Evolutionary conservation across 331 rosid species (phyloP).

Genomic region (Rhamnella rubrinervis): DNA sequence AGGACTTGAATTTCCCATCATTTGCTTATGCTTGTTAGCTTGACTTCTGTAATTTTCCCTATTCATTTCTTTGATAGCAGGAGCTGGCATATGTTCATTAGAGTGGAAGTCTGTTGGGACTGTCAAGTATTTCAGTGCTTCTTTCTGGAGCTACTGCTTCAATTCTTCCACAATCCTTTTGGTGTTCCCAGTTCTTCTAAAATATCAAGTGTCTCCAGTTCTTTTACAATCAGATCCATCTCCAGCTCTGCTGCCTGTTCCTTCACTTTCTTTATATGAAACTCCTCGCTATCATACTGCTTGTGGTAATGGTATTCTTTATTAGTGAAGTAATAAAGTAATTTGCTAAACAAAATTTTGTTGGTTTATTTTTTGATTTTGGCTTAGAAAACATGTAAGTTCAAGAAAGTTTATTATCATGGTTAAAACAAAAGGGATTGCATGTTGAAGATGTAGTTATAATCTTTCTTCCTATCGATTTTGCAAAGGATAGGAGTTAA

Average conservation of each 20-base stretch:
- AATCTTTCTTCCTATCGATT: no score
- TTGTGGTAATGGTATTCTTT: slow-evolving; percentile 18
- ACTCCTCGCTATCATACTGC: slow-evolving; percentile 60
- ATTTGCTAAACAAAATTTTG: no score
- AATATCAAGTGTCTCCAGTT: slow-evolving; percentile 91
- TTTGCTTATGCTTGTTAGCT: slow-evolving; percentile 32
- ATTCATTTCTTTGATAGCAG: slow-evolving; percentile 54
- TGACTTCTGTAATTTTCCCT: slow-evolving; percentile 32
- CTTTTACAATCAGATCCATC: slow-evolving; percentile 93
- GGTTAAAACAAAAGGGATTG: no score
- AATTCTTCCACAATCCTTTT: slow-evolving; percentile 80
- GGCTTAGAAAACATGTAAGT: no score
- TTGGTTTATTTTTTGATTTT: no score
- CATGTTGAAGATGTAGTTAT: no score
- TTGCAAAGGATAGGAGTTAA: no score
- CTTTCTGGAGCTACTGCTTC: slow-evolving; percentile 72
- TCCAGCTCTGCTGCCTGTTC: slow-evolving; percentile 93
- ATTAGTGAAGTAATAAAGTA: slow-evolving; percentile 18
- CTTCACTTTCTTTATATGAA: slow-evolving; percentile 87
- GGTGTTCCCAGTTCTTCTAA: slow-evolving; percentile 86
- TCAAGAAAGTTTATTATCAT: no score
- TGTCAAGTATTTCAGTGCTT: slow-evolving; percentile 55
- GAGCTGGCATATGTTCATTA: slow-evolving; percentile 34
- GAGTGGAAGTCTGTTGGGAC: slow-evolving; percentile 29
- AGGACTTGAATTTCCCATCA: slow-evolving; percentile 44